These are phyloP conservation scores for Adansonia gregorii DNA, from an alignment of 441 rosid genomes.

Conservation along the genomic window DNA sequence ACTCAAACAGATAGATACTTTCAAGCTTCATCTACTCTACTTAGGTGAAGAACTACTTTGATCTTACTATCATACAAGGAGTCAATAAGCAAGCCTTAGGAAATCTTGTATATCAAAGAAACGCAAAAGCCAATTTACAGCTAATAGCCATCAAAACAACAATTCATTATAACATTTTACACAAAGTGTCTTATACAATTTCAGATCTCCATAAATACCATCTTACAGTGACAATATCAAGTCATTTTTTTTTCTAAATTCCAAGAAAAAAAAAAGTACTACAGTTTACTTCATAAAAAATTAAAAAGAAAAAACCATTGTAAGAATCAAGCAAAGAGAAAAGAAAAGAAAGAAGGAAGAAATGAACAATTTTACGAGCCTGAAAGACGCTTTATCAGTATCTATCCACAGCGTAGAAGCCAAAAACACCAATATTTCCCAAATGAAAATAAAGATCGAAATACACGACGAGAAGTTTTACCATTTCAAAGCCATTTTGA, in stretches of 20 bases:
- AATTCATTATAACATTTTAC: not conserved
- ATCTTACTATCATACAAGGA: not conserved
- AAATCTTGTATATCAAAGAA: not conserved
- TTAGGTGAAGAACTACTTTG: not conserved
- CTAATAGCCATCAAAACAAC: not conserved
- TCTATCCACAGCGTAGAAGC: not conserved
- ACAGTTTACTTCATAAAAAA: not conserved
- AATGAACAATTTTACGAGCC: not conserved
- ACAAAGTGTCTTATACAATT: not conserved
- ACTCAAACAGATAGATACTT: not conserved
- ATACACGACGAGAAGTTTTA: constrained; percentile 36
- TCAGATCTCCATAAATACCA: not conserved
- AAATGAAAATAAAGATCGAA: not conserved
- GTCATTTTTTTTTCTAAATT: not conserved
- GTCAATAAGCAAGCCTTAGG: not conserved
- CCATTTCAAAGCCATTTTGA: constrained; percentile 98
- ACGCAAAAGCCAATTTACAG: not conserved
- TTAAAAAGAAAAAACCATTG: too few species aligned
- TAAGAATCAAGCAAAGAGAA: not conserved
- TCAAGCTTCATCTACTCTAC: not conserved
- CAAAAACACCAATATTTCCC: not conserved
- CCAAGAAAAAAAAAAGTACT: not conserved
- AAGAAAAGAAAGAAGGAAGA: not conserved
- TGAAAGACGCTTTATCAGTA: not conserved
- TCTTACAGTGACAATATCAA: not conserved